phyloP scores from a whole-genome alignment of 2,329 filamentous ascomycete genomes.

The Fusarium anguioides region DNA sequence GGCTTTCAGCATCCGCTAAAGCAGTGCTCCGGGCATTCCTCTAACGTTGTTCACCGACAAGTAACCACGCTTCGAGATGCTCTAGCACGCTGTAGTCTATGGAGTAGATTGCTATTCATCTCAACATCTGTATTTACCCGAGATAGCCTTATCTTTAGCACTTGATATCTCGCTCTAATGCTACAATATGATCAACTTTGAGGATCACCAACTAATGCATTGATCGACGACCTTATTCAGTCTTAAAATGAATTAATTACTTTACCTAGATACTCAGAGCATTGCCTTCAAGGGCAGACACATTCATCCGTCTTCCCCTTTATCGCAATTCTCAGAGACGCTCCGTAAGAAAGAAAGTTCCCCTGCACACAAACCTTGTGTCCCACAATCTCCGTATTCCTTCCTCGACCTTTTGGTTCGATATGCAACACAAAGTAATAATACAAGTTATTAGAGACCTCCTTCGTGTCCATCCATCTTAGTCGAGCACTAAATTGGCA shows the following conservation, averaged over 20 bases:
- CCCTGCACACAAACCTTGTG: neutral
- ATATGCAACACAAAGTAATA: neutral
- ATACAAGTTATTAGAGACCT: constrained; percentile 1
- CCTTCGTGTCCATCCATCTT: neutral
- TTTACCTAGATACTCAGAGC: neutral
- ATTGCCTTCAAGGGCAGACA: neutral
- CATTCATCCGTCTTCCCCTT: neutral
- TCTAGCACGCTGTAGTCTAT: constrained; percentile 7
- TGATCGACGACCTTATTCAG: neutral
- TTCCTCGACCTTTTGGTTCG: neutral
- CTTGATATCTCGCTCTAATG: constrained; percentile 14
- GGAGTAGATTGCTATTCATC: constrained; percentile 21
- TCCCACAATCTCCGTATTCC: constrained; percentile 2
- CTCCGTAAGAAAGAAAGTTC: constrained; percentile 10
- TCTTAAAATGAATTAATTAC: neutral
- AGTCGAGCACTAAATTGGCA: neutral
- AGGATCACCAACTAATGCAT: neutral
- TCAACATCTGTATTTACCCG: neutral
- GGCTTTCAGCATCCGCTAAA: neutral
- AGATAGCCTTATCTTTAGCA: constrained; percentile 1
- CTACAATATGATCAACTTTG: neutral
- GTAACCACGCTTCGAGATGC: neutral
- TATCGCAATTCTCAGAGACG: constrained; percentile 4
- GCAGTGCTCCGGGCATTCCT: neutral
- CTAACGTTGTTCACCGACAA: neutral